Base-by-base conservation (phyloP, 2,329 filamentous ascomycete genomes). In the Orbilia ellipsospora region DNA sequence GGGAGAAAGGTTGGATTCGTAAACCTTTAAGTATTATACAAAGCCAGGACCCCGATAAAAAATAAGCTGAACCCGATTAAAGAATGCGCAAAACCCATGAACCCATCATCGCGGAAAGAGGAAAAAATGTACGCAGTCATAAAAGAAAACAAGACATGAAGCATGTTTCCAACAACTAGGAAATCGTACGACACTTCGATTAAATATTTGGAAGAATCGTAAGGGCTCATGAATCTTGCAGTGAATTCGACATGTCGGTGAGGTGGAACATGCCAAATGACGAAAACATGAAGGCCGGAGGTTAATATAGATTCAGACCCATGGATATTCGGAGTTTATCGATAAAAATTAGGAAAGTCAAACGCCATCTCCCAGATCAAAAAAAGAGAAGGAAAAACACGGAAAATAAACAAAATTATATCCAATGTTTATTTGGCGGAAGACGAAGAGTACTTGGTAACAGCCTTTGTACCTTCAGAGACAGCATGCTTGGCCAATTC, bases 401-500 rank as follows among this genome's bases (percentile, higher is more conserved):
- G 81, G 84, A 84, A 84, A 83, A 82, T 85, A 84, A 82, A 81
- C 80, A 79, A 78, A 78, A 83, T 81, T 77, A 80, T 78, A 85
- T 45, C 36, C 44, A 15, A 40, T 59, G 57, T 45, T 89, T 97
- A 98, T 93, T 98, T 99, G 86, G 94, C 95, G 83, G 94, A 97
- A 26, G 72, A 75, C 76, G 94, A 97, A 80, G 94, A 98, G 90
- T 98, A 99, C 90, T 99, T 99, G 88, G 95, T 99, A 81, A 99
- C 95, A 73, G 95, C 95, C 92, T 99, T 99, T 84, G 95, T 99
- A 83, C 95, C 95, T 87, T 99, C 95, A 81, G 95, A 99, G 57
- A 99, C 95, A 80, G 95, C 95, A 86, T 99, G 95, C 91, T 99
- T 99, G 84, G 95, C 95, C 81, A 99, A 89, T 87, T 99, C 95